These are phyloP conservation scores for Eucalyptus pauciflora DNA, from an alignment of 345 rosid genomes.

Conservation along the genomic window DNA sequence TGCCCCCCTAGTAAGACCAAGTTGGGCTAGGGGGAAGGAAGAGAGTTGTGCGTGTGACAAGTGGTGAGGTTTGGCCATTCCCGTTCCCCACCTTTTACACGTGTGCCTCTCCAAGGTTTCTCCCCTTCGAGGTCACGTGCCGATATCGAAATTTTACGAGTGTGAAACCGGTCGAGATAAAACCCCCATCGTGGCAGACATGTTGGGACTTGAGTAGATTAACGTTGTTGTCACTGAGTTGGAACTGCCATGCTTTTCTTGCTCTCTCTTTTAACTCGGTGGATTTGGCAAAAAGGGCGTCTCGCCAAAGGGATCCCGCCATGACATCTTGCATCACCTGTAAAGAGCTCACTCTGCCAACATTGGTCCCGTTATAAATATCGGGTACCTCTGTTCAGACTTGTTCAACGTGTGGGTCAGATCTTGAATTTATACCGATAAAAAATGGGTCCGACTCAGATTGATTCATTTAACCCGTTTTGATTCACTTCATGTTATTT, in stretches of 20 bases:
- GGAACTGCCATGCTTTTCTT: neutral
- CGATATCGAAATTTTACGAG: neutral
- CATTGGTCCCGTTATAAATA: neutral
- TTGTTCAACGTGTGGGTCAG: too few species aligned
- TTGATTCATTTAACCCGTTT: too few species aligned
- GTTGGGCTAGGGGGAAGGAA: neutral
- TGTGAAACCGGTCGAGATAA: neutral
- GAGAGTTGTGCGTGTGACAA: neutral
- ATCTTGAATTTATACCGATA: fast-evolving
- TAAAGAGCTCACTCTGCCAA: neutral
- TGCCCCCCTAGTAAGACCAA: neutral
- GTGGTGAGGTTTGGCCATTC: neutral
- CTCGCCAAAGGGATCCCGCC: neutral
- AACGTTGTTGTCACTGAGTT: neutral
- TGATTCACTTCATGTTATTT: fast-evolving
- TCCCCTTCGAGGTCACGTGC: neutral
- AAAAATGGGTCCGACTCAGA: too few species aligned
- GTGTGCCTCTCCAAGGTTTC: neutral
- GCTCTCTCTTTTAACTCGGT: neutral
- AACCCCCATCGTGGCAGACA: neutral
- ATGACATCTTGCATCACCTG: neutral
- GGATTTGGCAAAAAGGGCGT: neutral
- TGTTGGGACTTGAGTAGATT: neutral
- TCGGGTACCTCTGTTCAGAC: neutral
- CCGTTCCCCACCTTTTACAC: neutral